These are phyloP conservation scores for Halophytophthora batemanensis DNA, from an alignment of 352 stramenopile species.

Conservation along the genomic window DNA sequence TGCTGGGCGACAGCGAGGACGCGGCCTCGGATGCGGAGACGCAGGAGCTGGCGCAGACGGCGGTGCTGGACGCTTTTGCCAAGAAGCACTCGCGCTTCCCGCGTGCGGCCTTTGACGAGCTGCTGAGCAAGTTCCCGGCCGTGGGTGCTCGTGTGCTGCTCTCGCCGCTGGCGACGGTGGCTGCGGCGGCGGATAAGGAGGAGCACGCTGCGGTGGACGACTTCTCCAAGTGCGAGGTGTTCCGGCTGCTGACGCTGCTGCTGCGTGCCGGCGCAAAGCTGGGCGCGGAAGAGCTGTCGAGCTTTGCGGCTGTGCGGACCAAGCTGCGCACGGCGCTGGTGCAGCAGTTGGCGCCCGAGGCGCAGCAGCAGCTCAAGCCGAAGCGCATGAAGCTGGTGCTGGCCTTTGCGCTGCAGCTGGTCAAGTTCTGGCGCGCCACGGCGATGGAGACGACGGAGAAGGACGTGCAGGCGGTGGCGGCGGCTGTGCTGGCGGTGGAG, in stretches of 20 bases:
- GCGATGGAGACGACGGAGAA: conserved; percentile 11
- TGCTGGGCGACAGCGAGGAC: conserved; percentile 26
- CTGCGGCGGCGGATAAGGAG: conserved; percentile 31
- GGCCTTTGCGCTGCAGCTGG: conserved; percentile 60
- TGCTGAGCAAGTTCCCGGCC: conserved; percentile 52
- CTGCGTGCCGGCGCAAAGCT: conserved; percentile 31
- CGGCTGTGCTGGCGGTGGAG: conserved; percentile 42
- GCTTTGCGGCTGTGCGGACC: conserved; percentile 28
- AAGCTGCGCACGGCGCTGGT: conserved; percentile 45
- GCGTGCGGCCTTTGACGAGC: conserved; percentile 61
- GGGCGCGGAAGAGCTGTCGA: conserved; percentile 19
- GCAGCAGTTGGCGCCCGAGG: conserved; percentile 36
- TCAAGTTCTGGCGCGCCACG: conserved; percentile 51
- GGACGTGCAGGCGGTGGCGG: conserved; percentile 38
- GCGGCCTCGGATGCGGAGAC: conserved; percentile 22
- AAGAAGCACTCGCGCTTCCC: conserved; percentile 85
- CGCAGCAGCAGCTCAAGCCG: conserved; percentile 50
- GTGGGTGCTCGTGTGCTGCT: conserved; percentile 55
- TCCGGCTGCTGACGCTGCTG: conserved; percentile 66
- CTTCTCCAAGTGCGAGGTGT: conserved; percentile 76
- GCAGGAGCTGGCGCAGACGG: conserved; percentile 26
- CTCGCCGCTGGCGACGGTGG: conserved; percentile 44
- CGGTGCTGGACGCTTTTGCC: conserved; percentile 59
- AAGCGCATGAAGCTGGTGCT: conserved; percentile 77
- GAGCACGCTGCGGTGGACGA: conserved; percentile 47